A percentile compares a stretch with the other conserved stretches of the same genome.
phyloP scores from a whole-genome alignment of 2,329 filamentous ascomycete genomes.

The Aschersonia sp. region DNA sequence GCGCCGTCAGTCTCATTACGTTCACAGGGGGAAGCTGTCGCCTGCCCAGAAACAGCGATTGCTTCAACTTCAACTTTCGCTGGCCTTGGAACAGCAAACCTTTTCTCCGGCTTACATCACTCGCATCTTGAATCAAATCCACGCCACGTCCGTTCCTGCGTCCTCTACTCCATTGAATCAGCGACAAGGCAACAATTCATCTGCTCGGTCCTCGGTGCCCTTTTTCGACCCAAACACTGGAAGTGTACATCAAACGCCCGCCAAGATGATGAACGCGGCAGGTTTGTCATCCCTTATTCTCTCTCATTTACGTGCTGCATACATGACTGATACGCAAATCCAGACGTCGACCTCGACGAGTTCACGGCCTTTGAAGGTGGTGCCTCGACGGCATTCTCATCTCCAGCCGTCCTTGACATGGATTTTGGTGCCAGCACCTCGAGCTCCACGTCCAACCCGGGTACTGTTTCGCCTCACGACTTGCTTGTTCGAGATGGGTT shows the following conservation, averaged over 20 bases:
- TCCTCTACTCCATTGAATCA: constrained; percentile 42
- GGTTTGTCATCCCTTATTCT: constrained; percentile 11
- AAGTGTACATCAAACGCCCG: constrained; percentile 30
- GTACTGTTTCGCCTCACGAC: constrained; percentile 76
- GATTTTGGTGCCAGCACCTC: constrained; percentile 32
- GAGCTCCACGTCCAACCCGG: constrained; percentile 38
- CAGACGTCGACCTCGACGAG: constrained; percentile 45
- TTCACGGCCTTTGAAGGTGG: constrained; percentile 41
- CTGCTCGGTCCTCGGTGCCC: constrained; percentile 53
- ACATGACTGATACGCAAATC: constrained; percentile 16
- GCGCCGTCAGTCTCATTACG: constrained; percentile 30
- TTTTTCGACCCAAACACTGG: constrained; percentile 49
- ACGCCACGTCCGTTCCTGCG: constrained; percentile 51
- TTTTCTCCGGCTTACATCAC: constrained; percentile 39
- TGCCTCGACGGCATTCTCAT: constrained; percentile 35
- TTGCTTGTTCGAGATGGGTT: constrained; percentile 55
- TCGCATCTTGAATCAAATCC: constrained; percentile 46
- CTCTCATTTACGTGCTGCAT: constrained; percentile 1
- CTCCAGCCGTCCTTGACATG: constrained; percentile 36
- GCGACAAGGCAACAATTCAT: constrained; percentile 27
- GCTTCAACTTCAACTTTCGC: constrained; percentile 15
- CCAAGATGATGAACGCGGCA: constrained; percentile 30
- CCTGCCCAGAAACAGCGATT: constrained; percentile 42
- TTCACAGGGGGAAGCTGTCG: constrained; percentile 26
- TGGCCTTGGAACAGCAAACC: constrained; percentile 40